Evolutionary conservation across 2,329 filamentous ascomycete species (phyloP).

Genomic region (Colletotrichum ledebouriae): DNA sequence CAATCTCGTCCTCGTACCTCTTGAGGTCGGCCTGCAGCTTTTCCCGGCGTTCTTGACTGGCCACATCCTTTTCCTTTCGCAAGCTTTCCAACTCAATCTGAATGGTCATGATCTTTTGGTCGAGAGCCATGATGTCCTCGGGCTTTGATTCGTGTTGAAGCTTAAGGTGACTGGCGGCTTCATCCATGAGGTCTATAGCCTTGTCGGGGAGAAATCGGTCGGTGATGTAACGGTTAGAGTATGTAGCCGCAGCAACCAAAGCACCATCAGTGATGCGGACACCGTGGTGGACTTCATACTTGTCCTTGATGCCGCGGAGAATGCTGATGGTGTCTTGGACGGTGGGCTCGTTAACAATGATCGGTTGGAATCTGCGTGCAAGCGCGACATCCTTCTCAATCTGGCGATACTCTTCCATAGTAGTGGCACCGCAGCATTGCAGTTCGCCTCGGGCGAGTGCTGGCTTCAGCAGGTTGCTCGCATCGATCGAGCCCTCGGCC

Average conservation of each 20-base stretch:
- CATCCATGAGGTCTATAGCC: conserved; percentile 96
- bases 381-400: conserved; percentile 98
- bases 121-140: conserved; percentile 90
- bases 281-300: conserved; percentile 97
- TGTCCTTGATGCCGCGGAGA: conserved; percentile 94
- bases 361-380: conserved; percentile 93
- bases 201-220: conserved; percentile 97
- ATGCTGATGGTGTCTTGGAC: conserved; percentile 97
- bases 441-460: conserved; percentile 92
- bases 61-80: conserved; percentile 92
- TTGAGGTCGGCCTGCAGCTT: conserved; percentile 85
- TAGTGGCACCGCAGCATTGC: conserved; percentile 96
- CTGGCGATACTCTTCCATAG: conserved; percentile 88
- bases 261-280: conserved; percentile 94
- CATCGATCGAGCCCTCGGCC: conserved; percentile 95
- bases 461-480: conserved; percentile 93
- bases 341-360: conserved; percentile 90
- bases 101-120: conserved; percentile 96
- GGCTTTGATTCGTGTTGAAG: conserved; percentile 97
- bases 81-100: conserved; percentile 97
- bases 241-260: conserved; percentile 89
- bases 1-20: conserved; percentile 80
- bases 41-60: conserved; percentile 87
- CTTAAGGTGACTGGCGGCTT: conserved; percentile 90
- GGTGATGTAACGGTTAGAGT: conserved; percentile 96